These are phyloP conservation scores for Amanita pseudoporphyria DNA, from an alignment of 768 basidiomycete genomes.

Conservation along the genomic window DNA sequence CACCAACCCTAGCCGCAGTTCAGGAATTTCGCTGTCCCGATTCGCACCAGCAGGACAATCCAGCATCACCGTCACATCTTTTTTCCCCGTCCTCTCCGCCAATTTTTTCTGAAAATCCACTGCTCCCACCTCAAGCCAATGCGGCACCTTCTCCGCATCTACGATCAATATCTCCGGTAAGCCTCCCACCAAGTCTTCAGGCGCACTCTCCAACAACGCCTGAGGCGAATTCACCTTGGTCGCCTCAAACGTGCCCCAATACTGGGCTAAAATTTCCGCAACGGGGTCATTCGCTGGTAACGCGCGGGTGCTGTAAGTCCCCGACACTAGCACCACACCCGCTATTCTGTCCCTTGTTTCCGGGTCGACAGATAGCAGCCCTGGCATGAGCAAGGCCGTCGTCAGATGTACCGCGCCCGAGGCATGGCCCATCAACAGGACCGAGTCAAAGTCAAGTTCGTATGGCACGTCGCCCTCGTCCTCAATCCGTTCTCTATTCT, in stretches of 20 bases:
- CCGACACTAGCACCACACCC: constrained; percentile 37
- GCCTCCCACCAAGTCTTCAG: constrained; percentile 21
- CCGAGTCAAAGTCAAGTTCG: constrained; percentile 26
- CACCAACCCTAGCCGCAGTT: constrained; percentile 10
- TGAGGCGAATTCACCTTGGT: constrained; percentile 29
- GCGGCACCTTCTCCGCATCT: constrained; percentile 45
- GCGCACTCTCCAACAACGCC: constrained; percentile 28
- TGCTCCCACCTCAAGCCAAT: constrained; percentile 26
- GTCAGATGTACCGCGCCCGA: constrained; percentile 46
- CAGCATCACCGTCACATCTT: neutral
- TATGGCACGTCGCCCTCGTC: constrained; percentile 3
- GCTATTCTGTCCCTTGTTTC: constrained; percentile 25
- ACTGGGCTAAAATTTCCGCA: constrained; percentile 21
- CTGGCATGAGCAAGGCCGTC: constrained; percentile 31
- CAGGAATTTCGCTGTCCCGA: neutral
- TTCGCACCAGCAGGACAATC: neutral
- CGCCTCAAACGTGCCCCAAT: constrained; percentile 30
- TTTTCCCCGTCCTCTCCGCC: constrained; percentile 22
- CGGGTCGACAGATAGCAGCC: constrained; percentile 20
- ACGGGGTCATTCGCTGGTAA: constrained; percentile 16
- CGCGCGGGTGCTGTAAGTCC: constrained; percentile 29
- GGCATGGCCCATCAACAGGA: constrained; percentile 52
- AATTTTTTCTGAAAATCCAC: constrained; percentile 30
- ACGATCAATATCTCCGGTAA: constrained; percentile 42
- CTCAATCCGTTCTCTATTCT: constrained; percentile 20